A percentile compares a stretch with the other conserved stretches of the same genome.
Conservation (phyloP, 2,329 filamentous ascomycete species). For the Madurella mycetomatis region DNA sequence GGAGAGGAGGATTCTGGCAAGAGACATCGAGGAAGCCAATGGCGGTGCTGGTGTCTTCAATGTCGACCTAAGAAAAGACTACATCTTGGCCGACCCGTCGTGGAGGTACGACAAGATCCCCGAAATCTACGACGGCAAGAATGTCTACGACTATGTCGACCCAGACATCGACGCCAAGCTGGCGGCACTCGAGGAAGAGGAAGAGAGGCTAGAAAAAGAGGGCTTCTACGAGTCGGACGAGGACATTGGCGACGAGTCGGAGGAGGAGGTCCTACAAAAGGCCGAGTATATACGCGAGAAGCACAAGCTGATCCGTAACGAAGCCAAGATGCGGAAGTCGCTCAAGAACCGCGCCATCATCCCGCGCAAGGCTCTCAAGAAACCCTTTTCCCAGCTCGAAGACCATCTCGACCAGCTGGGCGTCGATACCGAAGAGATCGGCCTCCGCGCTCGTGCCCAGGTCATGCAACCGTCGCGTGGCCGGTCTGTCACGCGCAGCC, state of each 20-base stretch:
- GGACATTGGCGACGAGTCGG: slow-evolving; percentile 80
- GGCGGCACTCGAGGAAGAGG: slow-evolving; percentile 86
- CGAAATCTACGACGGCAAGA: slow-evolving; percentile 91
- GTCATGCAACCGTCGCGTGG: slow-evolving; percentile 63
- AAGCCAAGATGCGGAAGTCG: slow-evolving; percentile 89
- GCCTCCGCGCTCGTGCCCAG: slow-evolving; percentile 61
- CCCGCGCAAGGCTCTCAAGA: slow-evolving; percentile 74
- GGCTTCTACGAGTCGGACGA: slow-evolving; percentile 89
- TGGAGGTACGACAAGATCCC: slow-evolving; percentile 98
- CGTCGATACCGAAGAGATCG: slow-evolving; percentile 72
- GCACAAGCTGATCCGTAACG: slow-evolving; percentile 86
- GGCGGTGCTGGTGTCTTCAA: slow-evolving; percentile 96
- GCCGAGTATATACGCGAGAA: slow-evolving; percentile 95
- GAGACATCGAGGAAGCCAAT: slow-evolving; percentile 85
- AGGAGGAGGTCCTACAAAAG: slow-evolving; percentile 83
- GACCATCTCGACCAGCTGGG: slow-evolving; percentile 79
- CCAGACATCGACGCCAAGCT: slow-evolving; percentile 95
- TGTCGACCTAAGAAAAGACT: slow-evolving; percentile 85
- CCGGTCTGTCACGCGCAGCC: slow-evolving; percentile 61
- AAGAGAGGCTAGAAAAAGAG: slow-evolving; percentile 84
- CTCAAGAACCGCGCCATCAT: slow-evolving; percentile 97
- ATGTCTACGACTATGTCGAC: slow-evolving; percentile 95
- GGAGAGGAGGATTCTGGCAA: slow-evolving; percentile 73
- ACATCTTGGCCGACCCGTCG: slow-evolving; percentile 78
- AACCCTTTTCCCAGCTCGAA: slow-evolving; percentile 83